phyloP scores from a whole-genome alignment of 2,329 filamentous ascomycete genomes.

The Colletotrichum truncatum region DNA sequence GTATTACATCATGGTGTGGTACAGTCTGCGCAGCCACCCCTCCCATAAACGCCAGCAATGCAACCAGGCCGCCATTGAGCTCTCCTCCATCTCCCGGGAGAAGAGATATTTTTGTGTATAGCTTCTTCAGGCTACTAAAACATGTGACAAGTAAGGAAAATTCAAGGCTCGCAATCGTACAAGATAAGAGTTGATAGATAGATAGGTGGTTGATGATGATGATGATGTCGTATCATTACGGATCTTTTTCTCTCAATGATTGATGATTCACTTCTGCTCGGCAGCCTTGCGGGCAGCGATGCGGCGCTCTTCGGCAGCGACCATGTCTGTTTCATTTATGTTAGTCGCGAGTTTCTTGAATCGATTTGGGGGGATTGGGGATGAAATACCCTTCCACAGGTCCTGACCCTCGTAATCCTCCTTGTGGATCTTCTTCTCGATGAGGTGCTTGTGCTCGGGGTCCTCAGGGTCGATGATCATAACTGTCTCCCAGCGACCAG shows the following conservation, averaged over 20 bases:
- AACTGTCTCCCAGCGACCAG: conserved; percentile 85
- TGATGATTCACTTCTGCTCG: conserved; percentile 23
- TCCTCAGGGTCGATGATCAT: conserved; percentile 83
- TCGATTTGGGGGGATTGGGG: background rate
- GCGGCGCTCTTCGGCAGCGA: conserved; percentile 78
- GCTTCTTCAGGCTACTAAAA: background rate
- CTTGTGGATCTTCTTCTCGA: conserved; percentile 89
- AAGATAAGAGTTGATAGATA: background rate
- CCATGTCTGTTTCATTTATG: conserved; percentile 71
- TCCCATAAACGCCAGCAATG: conserved; percentile 13
- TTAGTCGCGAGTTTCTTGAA: background rate
- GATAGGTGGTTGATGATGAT: background rate
- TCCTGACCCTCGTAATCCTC: conserved; percentile 90
- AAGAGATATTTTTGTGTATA: background rate
- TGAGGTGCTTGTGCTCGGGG: conserved; percentile 81
- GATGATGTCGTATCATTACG: background rate
- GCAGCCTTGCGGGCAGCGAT: conserved; percentile 48
- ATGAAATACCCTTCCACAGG: conserved; percentile 89
- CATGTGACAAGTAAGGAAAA: background rate
- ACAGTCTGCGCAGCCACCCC: background rate
- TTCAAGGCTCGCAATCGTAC: conserved; percentile 14
- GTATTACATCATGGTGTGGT: background rate
- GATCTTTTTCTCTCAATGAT: background rate
- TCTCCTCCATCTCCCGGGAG: background rate
- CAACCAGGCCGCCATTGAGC: conserved; percentile 2